phyloP scores from a whole-genome alignment of 2,329 filamentous ascomycete species.

The Fusarium sp. region DNA sequence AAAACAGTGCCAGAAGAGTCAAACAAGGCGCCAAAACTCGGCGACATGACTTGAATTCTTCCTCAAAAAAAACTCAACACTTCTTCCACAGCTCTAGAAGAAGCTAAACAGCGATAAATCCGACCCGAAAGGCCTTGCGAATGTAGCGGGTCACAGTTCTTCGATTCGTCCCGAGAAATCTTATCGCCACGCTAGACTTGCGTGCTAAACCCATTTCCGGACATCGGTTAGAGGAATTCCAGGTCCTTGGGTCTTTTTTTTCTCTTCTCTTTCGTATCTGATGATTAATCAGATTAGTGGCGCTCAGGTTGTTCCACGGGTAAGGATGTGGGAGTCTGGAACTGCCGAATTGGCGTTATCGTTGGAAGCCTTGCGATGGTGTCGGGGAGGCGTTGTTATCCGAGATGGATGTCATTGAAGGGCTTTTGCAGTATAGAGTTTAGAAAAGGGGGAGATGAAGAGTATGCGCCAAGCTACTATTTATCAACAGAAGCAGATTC shows the following conservation, averaged over 20 bases:
- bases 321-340: not conserved
- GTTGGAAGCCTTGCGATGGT: not conserved
- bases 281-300: not conserved
- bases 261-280: not conserved
- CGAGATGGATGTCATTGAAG: not conserved
- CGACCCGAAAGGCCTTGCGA: not conserved
- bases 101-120: not conserved
- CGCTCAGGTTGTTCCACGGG: not conserved
- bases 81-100: not conserved
- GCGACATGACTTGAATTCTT: not conserved
- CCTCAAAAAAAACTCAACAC: not conserved
- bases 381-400: not conserved
- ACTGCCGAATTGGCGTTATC: not conserved
- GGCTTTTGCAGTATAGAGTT: not conserved
- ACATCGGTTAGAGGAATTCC: not conserved
- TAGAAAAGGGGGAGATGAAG: not conserved
- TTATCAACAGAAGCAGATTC: not conserved
- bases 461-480: not conserved
- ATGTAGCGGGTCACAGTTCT: not conserved
- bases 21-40: not conserved
- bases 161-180: not conserved
- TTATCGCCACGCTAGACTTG: not conserved
- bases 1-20: not conserved
- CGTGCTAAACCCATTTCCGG: not conserved
- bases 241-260: not conserved